These are phyloP conservation scores for Pichia kluyveri DNA, from an alignment of 805 yeast genomes.

Conservation along the genomic window DNA sequence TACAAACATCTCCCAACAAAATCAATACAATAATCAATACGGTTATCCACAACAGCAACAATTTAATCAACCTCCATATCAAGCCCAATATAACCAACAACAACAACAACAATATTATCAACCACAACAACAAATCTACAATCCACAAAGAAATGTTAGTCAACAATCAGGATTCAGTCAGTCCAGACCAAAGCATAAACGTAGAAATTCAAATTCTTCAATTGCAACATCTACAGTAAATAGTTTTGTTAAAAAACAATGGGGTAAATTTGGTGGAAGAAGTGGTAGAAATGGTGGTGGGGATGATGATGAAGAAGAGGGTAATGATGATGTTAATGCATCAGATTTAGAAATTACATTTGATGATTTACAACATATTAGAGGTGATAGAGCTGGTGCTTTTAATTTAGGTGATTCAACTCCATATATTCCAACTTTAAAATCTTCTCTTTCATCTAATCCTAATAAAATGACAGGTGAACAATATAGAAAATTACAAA, in stretches of 20 bases:
- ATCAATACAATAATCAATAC: not conserved
- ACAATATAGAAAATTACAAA: conserved; percentile 63
- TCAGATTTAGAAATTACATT: conserved; percentile 40
- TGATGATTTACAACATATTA: conserved; percentile 52
- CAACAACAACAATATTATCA: not conserved
- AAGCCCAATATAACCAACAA: not conserved
- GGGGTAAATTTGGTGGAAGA: conserved; percentile 17
- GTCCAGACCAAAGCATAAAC: not conserved
- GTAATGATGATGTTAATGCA: conserved; percentile 23
- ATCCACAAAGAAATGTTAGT: conserved; percentile 1
- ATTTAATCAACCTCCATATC: not conserved
- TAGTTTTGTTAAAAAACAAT: conserved; percentile 32
- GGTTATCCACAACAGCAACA: not conserved
- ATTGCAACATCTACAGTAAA: conserved; percentile 22
- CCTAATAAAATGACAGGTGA: conserved; percentile 34
- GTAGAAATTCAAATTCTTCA: conserved; percentile 8
- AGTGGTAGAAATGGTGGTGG: conserved; percentile 16
- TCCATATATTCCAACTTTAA: conserved; percentile 67
- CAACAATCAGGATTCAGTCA: not conserved
- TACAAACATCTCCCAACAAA: too few relatives aligned
- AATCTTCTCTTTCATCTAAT: conserved; percentile 25
- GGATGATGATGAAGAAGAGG: conserved; percentile 21
- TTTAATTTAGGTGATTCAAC: conserved; percentile 40
- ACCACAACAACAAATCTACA: not conserved
- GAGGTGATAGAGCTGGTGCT: conserved; percentile 53